Conservation (phyloP, 495 filamentous ascomycete genomes). For the Aspergillus olivimuriae region DNA sequence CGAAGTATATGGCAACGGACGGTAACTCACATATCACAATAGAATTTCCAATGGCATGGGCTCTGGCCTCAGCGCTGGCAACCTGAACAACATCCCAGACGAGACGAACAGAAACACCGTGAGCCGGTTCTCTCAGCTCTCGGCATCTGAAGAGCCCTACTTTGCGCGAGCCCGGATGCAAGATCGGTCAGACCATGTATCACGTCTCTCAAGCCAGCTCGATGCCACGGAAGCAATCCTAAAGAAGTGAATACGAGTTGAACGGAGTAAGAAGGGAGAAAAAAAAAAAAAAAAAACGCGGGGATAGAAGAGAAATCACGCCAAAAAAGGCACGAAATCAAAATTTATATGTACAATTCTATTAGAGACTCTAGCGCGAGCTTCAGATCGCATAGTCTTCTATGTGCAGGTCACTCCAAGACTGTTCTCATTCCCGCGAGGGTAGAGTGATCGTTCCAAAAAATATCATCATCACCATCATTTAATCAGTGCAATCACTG, state of each 20-base stretch:
- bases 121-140: slow-evolving; percentile 26
- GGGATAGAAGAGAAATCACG: background rate
- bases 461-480: background rate
- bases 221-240: slow-evolving; percentile 30
- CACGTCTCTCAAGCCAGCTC: slow-evolving; percentile 28
- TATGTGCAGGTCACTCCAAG: background rate
- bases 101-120: slow-evolving; percentile 19
- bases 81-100: slow-evolving; percentile 27
- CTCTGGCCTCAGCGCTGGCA: slow-evolving; percentile 23
- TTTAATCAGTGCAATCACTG: slow-evolving; percentile 20
- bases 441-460: too few species aligned
- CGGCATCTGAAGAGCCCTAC: slow-evolving; percentile 34
- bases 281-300: slow-evolving; percentile 7
- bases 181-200: slow-evolving; percentile 29
- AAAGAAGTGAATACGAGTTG: slow-evolving; percentile 23
- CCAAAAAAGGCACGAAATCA: background rate
- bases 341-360: slow-evolving; percentile 25
- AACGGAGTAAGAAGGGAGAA: slow-evolving; percentile 1
- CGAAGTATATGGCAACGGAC: background rate
- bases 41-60: slow-evolving; percentile 16
- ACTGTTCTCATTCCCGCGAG: too few species aligned
- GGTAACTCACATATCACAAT: slow-evolving; percentile 1
- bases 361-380: slow-evolving; percentile 3
- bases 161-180: slow-evolving; percentile 29
- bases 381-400: background rate